Percentiles rank a stretch among this genome's conserved stretches.
Conservation (phyloP, 345 rosid genomes). For the Acer campestre region DNA sequence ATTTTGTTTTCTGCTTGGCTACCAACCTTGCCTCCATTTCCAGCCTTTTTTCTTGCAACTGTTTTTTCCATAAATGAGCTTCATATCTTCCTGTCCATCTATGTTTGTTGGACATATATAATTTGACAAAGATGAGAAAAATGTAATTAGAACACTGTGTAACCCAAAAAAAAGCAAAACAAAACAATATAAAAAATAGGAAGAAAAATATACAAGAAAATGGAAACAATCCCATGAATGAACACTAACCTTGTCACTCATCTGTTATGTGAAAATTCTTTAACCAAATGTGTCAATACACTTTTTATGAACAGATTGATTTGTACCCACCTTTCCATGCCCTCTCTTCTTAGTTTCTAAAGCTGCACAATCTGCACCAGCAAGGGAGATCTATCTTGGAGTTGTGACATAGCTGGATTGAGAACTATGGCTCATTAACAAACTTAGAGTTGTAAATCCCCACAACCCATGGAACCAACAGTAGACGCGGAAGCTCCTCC, state of each 20-base stretch:
- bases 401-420: conserved; percentile 62
- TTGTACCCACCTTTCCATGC: conserved; percentile 48
- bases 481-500: conserved; percentile 18
- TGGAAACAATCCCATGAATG: not conserved
- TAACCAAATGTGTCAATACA: conserved; percentile 85
- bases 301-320: conserved; percentile 75
- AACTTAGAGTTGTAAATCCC: conserved; percentile 57
- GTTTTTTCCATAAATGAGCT: conserved; percentile 84
- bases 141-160: no score
- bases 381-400: conserved; percentile 45
- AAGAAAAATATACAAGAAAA: not conserved
- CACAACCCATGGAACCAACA: conserved; percentile 39
- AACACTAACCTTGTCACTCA: conserved; percentile 69
- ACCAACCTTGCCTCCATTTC: conserved; percentile 89
- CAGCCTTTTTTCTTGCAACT: conserved; percentile 91
- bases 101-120: conserved; percentile 31
- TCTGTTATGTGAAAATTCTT: conserved; percentile 79
- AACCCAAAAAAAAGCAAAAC: no score
- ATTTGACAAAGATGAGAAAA: not conserved
- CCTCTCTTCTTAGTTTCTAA: conserved; percentile 65
- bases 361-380: conserved; percentile 34
- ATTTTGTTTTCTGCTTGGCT: conserved; percentile 27
- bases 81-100: conserved; percentile 92
- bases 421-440: conserved; percentile 74
- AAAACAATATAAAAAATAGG: no score